Conservation (phyloP, 768 basidiomycete genomes). For the Russula compacta region DNA sequence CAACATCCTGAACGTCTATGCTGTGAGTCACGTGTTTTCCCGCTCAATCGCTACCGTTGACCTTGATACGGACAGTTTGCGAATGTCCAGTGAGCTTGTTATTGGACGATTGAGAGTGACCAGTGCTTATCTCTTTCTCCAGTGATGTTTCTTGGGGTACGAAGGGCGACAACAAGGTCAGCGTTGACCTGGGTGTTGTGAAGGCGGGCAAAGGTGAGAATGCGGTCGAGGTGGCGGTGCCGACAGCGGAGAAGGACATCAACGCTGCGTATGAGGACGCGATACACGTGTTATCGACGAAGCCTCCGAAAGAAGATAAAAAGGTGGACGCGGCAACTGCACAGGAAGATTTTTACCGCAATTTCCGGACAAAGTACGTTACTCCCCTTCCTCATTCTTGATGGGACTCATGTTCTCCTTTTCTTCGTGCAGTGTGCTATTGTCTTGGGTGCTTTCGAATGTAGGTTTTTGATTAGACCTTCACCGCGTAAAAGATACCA, state of each 20-base stretch:
- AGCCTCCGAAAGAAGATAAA: conserved; percentile 62
- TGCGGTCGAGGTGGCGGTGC: conserved; percentile 80
- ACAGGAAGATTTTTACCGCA: conserved; percentile 83
- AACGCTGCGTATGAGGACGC: conserved; percentile 90
- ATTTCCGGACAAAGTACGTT: conserved; percentile 77
- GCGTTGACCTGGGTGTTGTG: conserved; percentile 80
- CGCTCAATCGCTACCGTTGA: background rate
- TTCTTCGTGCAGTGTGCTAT: conserved; percentile 43
- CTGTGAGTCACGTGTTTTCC: conserved; percentile 33
- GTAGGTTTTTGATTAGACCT: conserved; percentile 34
- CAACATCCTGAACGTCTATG: conserved; percentile 86
- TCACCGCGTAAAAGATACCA: background rate
- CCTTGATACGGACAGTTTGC: conserved; percentile 45
- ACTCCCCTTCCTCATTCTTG: conserved; percentile 3
- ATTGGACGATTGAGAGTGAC: background rate
- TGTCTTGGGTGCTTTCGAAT: conserved; percentile 87
- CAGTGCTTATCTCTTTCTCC: conserved; percentile 1
- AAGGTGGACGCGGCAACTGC: conserved; percentile 52
- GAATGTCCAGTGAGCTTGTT: conserved; percentile 53
- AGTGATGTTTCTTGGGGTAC: conserved; percentile 92
- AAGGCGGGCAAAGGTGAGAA: conserved; percentile 56
- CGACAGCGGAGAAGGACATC: conserved; percentile 82
- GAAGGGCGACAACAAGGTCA: conserved; percentile 85
- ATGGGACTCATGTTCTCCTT: conserved; percentile 16
- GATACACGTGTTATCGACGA: conserved; percentile 66